A percentile compares a stretch with the other conserved stretches of the same genome.
phyloP scores from a whole-genome alignment of 169 alveolate species.

The Cyclospora cayetanensis region DNA sequence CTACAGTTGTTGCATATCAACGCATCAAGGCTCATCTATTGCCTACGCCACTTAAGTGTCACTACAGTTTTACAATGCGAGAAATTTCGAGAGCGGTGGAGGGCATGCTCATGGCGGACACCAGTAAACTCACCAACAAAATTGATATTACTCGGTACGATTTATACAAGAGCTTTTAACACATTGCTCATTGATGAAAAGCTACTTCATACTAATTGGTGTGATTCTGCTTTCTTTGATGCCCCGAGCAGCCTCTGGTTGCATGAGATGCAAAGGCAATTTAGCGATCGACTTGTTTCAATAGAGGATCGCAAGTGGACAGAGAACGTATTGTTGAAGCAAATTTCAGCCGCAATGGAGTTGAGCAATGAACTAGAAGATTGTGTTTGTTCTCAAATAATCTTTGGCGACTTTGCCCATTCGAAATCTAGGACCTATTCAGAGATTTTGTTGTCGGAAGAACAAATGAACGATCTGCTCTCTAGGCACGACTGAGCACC shows the following conservation, averaged over 20 bases:
- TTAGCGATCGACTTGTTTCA: conserved; percentile 93
- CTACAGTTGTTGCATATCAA: conserved; percentile 89
- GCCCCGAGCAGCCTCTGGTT: conserved; percentile 90
- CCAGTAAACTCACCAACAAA: conserved; percentile 93
- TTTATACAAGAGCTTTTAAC: not conserved
- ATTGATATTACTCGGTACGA: conserved; percentile 88
- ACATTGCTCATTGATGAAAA: not conserved
- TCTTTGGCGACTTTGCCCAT: conserved; percentile 85
- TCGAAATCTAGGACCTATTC: conserved; percentile 86
- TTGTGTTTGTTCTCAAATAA: conserved; percentile 79
- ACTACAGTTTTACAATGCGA: conserved; percentile 92
- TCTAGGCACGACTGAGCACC: conserved; percentile 88
- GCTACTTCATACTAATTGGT: not conserved
- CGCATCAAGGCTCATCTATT: conserved; percentile 86
- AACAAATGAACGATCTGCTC: conserved; percentile 91
- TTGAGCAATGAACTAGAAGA: conserved; percentile 82
- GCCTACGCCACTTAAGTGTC: conserved; percentile 95
- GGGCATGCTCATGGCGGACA: conserved; percentile 90
- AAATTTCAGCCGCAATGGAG: conserved; percentile 79
- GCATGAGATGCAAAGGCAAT: conserved; percentile 92
- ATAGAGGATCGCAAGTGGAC: conserved; percentile 90
- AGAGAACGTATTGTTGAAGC: conserved; percentile 12
- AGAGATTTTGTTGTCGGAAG: conserved; percentile 84
- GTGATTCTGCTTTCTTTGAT: not conserved
- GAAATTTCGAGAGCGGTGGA: conserved; percentile 93